These are phyloP conservation scores for Antitrichia curtipendula DNA, from an alignment of 225 moss, liverwort and hornwort species.

Conservation along the genomic window DNA sequence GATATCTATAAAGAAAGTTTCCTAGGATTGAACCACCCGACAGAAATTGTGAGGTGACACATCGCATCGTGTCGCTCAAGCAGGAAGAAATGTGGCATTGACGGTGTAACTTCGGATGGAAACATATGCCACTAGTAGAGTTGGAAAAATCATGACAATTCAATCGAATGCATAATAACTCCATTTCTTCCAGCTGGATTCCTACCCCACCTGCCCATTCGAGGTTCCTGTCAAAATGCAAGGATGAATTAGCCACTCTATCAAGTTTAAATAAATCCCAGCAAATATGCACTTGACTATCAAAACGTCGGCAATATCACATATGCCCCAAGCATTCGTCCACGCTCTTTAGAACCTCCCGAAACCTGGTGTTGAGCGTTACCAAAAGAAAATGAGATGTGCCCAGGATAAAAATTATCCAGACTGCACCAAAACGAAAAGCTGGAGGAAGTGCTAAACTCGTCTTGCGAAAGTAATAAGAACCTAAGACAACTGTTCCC, in stretches of 20 bases:
- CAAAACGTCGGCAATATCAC: not conserved
- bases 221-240: conserved; percentile 66
- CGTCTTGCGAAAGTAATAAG: not conserved
- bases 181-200: conserved; percentile 69
- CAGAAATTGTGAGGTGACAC: not conserved
- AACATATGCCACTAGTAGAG: not conserved
- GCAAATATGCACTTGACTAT: not conserved
- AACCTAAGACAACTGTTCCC: not conserved
- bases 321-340: not conserved
- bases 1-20: not conserved
- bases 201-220: conserved; percentile 91
- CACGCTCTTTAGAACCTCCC: not conserved
- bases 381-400: not conserved
- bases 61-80: not conserved
- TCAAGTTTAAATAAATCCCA: not conserved
- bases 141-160: conserved; percentile 27
- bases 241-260: not conserved
- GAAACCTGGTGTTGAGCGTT: not conserved
- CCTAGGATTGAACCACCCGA: not conserved
- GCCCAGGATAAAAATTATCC: not conserved
- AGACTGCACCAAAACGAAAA: not conserved
- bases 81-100: not conserved
- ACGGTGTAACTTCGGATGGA: not conserved
- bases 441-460: not conserved
- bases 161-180: conserved; percentile 66